A percentile compares a stretch with the other conserved stretches of the same genome.
Evolutionary conservation across 2,329 filamentous ascomycete species (phyloP).

Genomic region (Mycosphaerella sp.): DNA sequence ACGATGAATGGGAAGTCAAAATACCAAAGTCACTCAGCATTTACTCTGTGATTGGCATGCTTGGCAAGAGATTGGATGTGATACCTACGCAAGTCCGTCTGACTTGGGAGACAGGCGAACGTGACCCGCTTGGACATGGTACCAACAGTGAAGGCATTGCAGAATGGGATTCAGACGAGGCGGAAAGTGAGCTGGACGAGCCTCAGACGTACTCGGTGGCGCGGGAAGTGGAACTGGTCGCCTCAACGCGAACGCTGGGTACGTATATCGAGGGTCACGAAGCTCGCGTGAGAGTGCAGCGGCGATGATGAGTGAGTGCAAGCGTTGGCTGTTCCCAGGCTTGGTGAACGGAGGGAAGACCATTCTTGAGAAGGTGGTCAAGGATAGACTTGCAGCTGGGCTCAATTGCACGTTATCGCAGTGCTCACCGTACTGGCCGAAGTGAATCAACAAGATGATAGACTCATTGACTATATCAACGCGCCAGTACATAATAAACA

Average conservation of each 20-base stretch:
- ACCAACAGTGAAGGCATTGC: conserved; percentile 39
- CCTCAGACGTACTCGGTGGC: conserved; percentile 59
- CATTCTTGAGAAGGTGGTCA: too few species aligned
- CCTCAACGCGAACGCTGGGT: conserved; percentile 74
- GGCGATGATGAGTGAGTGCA: not conserved
- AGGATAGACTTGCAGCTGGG: too few species aligned
- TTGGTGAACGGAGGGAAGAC: too few species aligned
- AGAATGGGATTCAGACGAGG: conserved; percentile 40
- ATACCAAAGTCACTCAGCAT: conserved; percentile 73
- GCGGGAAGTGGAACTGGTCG: conserved; percentile 71
- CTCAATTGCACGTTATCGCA: not conserved
- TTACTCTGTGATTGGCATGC: conserved; percentile 74
- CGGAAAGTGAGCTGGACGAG: conserved; percentile 32
- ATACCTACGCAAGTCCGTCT: conserved; percentile 60
- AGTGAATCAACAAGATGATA: too few species aligned
- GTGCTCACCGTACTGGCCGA: not conserved
- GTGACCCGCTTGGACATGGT: conserved; percentile 66
- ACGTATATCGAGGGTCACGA: conserved; percentile 73
- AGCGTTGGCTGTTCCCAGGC: too few species aligned
- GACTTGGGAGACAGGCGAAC: conserved; percentile 86
- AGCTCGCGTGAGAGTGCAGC: conserved; percentile 59
- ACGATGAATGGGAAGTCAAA: conserved; percentile 34
- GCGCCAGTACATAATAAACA: not conserved
- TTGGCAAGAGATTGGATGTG: conserved; percentile 62
- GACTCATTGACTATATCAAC: not conserved